Conservation (phyloP, 352 stramenopile genomes). For the Globisporangium recalcitrans region DNA sequence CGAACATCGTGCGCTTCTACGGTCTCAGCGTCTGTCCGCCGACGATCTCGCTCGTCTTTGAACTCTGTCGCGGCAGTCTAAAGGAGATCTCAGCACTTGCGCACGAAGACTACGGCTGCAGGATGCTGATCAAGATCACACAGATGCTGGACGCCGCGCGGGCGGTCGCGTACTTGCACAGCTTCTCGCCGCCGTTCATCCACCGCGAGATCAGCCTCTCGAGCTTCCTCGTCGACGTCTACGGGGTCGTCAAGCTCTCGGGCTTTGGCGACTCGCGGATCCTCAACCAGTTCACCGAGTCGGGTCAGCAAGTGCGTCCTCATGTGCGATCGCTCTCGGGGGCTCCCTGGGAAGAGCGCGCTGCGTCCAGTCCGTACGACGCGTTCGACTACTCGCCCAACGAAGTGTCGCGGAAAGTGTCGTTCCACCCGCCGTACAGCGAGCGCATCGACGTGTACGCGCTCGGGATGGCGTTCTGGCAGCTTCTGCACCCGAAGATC, state of each 20-base stretch:
- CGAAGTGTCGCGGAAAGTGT: conserved; percentile 46
- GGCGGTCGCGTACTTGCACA: conserved; percentile 66
- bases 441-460: conserved; percentile 70
- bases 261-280: conserved; percentile 65
- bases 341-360: conserved; percentile 15
- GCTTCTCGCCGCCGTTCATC: conserved; percentile 64
- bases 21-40: conserved; percentile 58
- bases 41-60: conserved; percentile 63
- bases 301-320: background rate
- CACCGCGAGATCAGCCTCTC: conserved; percentile 69
- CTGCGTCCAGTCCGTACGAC: conserved; percentile 19
- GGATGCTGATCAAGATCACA: conserved; percentile 46
- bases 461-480: conserved; percentile 73
- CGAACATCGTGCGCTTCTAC: conserved; percentile 58
- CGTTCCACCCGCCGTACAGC: conserved; percentile 42
- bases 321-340: background rate
- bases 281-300: conserved; percentile 20
- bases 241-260: conserved; percentile 56
- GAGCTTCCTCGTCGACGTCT: conserved; percentile 66
- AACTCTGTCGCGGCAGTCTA: conserved; percentile 57
- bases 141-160: conserved; percentile 62
- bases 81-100: conserved; percentile 37
- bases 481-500: conserved; percentile 50
- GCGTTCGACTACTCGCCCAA: conserved; percentile 65
- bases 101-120: conserved; percentile 38